Base-by-base conservation (phyloP, 176 grass and related monocot genomes). In the Saccharum officinarum region DNA sequence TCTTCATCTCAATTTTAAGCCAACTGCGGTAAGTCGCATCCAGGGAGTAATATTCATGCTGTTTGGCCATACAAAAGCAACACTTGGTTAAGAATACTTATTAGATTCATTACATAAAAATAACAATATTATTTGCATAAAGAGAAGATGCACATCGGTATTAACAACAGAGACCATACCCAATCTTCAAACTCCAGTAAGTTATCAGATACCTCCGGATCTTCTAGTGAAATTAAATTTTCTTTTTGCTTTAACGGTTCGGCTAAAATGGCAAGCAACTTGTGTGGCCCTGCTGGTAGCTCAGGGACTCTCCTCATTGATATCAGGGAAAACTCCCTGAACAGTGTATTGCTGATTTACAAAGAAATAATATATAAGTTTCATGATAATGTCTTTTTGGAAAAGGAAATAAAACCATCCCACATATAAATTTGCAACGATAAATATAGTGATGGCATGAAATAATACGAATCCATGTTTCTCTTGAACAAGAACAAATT, bases 21-120 rank as follows among this genome's bases (percentile, higher is more conserved):
- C 96, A 98, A 34, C 88, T 95, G 47, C 96, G 93, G 84, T 95
- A 98, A 34, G 93, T 98, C 59, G 96, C 96, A 85, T 98, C 96
- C 70, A 92, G 91, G n/a, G 91, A 95, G 75, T 95, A 98, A 86
- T 98, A 98, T 88, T 92, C 93, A 64, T 91, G 89, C 96, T 98
- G 91, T 88, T 83, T 77, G 64, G n/a, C 26, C 44, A 86, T 46
- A 90, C 7, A 70, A 57, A 66, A 73, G 26, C 10, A 75, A 60
- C 49, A 61, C 15, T 62, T 83, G 50, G 47, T 83, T 30, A 82
- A 78, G 30, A 82, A 88, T 54, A 78, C 28, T 77, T 40, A 64
- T 18, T 69, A 37, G 34, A 84, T 36, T 72, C 39, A 71, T 14
- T 62, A 28, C 42, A 84, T 34, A 79, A 33, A 72, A 83, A 79